Base-by-base conservation (phyloP, 306 rosid species). In the Oxytropis ochrocephala region DNA sequence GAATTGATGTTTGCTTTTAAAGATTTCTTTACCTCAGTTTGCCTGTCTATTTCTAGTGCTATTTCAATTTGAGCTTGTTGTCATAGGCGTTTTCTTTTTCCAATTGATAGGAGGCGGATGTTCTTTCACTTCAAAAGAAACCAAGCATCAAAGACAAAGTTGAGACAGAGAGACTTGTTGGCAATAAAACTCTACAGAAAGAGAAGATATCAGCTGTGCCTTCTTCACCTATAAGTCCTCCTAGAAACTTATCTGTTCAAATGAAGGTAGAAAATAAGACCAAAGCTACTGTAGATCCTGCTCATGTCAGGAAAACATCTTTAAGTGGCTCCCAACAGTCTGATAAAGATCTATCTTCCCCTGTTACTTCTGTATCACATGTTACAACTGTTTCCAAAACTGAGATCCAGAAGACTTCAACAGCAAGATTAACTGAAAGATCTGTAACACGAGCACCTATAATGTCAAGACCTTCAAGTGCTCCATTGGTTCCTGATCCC, bases 391-490 rank as follows among this genome's bases (percentile, higher is more conserved):
- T 66, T 72, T 58, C 90, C 78, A 91, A 82, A 80, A 75, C 82
- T 21, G 92, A 91, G 81, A 74, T 63, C 62, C 89, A 64, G 72
- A 89, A 79, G 81, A 69, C 86, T 29, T 58, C 82, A 55, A 67
- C 84, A 48, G 78, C 82, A 32, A 91, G 76, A 80, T 73, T 80
- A 48, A 57, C 81, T 67, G 97, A 85, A 70, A 89, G 81, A 74
- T 75, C 79, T 47, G 63, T 71, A 55, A 75, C 83, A 11, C 89
- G 81, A 79, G 77, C 46, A 36, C 77, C 92, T 51, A 59, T 69
- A 68, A 68, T 87, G 84, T 87, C 99, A 16, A 87, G 97, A 69
- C 91, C 96, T 27, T 91, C 93, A 29, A 95, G 87, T 77, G 88
- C 96, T 75, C 96, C 99, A 60, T 73, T 89, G 59, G 85, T 79